Evolutionary conservation across 345 rosid species (phyloP).

Genomic region (Erodium maritimum): DNA sequence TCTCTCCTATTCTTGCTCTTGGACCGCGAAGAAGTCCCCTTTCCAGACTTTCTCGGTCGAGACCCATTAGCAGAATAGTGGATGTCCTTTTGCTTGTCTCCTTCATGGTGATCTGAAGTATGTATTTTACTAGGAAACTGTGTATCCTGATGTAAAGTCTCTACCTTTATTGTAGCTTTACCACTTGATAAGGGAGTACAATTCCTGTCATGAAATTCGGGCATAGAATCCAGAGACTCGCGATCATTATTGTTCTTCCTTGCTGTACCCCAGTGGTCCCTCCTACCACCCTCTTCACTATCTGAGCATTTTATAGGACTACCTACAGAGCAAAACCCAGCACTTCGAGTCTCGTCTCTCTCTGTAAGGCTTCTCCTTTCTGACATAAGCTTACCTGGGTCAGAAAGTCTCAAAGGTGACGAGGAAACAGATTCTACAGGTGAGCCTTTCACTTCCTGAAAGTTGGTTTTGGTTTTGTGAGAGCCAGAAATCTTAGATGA

Average conservation of each 20-base stretch:
- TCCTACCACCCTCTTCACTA: constrained; percentile 52
- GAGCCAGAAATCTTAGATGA: constrained; percentile 85
- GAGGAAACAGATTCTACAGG: constrained; percentile 86
- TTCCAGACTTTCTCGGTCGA: constrained; percentile 42
- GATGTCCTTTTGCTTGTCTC: constrained; percentile 32
- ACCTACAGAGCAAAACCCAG: constrained; percentile 26
- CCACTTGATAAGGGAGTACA: constrained; percentile 16
- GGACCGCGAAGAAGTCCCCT: constrained; percentile 50
- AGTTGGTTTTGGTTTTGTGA: constrained; percentile 46
- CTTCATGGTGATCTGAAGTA: constrained; percentile 18
- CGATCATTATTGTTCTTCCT: constrained; percentile 29
- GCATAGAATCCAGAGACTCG: constrained; percentile 34
- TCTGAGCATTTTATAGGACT: constrained; percentile 38
- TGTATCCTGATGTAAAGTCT: constrained; percentile 26
- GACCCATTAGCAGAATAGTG: constrained; percentile 30
- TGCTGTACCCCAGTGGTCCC: constrained; percentile 44
- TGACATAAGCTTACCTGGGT: constrained; percentile 29
- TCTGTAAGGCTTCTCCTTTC: constrained; percentile 22
- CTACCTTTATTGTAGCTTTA: constrained; percentile 34
- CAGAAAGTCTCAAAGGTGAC: constrained; percentile 53
- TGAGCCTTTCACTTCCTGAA: constrained; percentile 62
- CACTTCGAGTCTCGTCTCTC: constrained; percentile 33
- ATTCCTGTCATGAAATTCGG: constrained; percentile 37
- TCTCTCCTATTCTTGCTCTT: constrained; percentile 40
- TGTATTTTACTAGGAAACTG: constrained; percentile 18